These are phyloP conservation scores for Fusarium subtropicale DNA, from an alignment of 2,329 filamentous ascomycete species.

Conservation along the genomic window DNA sequence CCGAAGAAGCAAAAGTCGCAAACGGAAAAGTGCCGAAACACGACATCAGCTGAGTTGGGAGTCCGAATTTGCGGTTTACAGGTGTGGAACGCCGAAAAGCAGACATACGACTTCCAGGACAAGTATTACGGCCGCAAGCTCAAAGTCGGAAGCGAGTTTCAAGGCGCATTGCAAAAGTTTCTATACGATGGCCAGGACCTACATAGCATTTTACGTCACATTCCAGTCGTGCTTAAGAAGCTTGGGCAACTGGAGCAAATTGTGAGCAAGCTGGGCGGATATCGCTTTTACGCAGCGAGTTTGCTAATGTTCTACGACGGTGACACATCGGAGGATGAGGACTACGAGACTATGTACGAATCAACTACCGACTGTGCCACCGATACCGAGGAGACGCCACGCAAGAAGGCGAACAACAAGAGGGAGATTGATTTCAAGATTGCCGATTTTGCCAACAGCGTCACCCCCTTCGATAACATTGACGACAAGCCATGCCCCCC, in stretches of 20 bases:
- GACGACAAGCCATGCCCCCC: conserved; percentile 79
- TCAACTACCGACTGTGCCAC: conserved; percentile 70
- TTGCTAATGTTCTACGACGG: conserved; percentile 96
- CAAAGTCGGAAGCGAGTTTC: conserved; percentile 88
- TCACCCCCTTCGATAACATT: conserved; percentile 84
- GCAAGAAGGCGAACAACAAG: conserved; percentile 61
- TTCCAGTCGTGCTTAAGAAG: conserved; percentile 87
- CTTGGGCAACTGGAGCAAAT: conserved; percentile 85
- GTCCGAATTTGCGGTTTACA: conserved; percentile 96
- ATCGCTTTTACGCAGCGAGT: conserved; percentile 95
- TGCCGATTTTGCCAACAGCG: conserved; percentile 97
- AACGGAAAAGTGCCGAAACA: conserved; percentile 89
- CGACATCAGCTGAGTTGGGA: conserved; percentile 90
- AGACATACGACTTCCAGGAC: conserved; percentile 94
- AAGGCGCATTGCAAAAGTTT: conserved; percentile 87
- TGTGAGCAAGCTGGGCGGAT: conserved; percentile 81
- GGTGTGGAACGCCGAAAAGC: conserved; percentile 87
- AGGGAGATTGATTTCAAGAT: conserved; percentile 91
- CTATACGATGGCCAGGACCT: conserved; percentile 90
- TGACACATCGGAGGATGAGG: conserved; percentile 67
- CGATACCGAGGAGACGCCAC: conserved; percentile 66
- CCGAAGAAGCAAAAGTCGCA: conserved; percentile 95
- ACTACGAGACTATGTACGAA: conserved; percentile 65
- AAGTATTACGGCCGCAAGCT: conserved; percentile 95
- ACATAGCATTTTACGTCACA: conserved; percentile 83